These are phyloP conservation scores for Colletotrichum paranaense DNA, from an alignment of 2,329 filamentous ascomycete genomes.

Conservation along the genomic window DNA sequence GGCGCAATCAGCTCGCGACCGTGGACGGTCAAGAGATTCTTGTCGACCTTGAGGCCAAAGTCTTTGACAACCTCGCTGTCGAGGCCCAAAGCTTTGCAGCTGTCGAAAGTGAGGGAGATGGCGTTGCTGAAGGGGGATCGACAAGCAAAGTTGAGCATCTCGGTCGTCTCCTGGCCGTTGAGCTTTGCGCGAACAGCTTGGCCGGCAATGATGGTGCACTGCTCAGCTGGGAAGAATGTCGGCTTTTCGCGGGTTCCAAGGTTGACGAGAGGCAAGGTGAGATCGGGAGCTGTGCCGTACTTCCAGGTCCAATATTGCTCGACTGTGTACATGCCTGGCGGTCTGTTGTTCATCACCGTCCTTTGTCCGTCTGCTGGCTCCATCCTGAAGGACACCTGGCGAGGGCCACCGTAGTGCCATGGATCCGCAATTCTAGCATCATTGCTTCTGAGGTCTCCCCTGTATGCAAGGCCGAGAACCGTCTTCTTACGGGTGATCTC, in stretches of 20 bases:
- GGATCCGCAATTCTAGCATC: conserved; percentile 15
- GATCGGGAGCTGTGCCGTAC: conserved; percentile 31
- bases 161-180: conserved; percentile 67
- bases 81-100: conserved; percentile 68
- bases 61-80: conserved; percentile 50
- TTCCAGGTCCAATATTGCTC: conserved; percentile 55
- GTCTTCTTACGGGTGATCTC: conserved; percentile 37
- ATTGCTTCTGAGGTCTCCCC: neutral
- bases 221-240: conserved; percentile 74
- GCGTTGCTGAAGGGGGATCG: conserved; percentile 75
- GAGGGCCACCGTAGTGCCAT: conserved; percentile 38
- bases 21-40: conserved; percentile 75
- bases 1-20: conserved; percentile 77
- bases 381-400: conserved; percentile 47
- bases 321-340: conserved; percentile 48
- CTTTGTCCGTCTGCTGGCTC: conserved; percentile 34
- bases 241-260: conserved; percentile 68
- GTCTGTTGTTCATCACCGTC: conserved; percentile 34
- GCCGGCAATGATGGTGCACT: conserved; percentile 71
- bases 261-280: conserved; percentile 70
- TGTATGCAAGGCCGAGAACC: conserved; percentile 42
- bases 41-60: conserved; percentile 74
- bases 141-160: conserved; percentile 81
- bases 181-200: conserved; percentile 73
- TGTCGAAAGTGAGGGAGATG: conserved; percentile 69